Conservation (phyloP, 2,329 filamentous ascomycete genomes). For the Epichloe bromicola region DNA sequence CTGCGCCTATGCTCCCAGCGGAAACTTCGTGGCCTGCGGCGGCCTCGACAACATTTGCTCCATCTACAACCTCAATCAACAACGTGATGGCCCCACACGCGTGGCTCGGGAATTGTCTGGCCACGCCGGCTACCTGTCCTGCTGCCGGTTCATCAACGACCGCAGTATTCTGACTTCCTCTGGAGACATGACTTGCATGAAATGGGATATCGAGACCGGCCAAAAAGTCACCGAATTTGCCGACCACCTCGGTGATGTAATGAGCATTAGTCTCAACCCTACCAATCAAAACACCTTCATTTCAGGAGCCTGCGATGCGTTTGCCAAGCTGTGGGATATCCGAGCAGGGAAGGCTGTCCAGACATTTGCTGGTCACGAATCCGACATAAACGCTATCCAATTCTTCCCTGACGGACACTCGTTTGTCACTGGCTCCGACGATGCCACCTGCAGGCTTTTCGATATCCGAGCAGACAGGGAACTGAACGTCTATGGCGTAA, state of each 20-base stretch:
- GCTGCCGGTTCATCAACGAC: constrained; percentile 98
- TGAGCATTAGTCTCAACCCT: constrained; percentile 99
- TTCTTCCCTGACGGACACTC: constrained; percentile 99
- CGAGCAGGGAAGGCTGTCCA: constrained; percentile 96
- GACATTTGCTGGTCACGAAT: constrained; percentile 96
- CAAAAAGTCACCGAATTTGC: constrained; percentile 97
- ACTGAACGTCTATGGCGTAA: constrained; percentile 54
- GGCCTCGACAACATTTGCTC: constrained; percentile 99
- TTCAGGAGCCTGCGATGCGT: constrained; percentile 96
- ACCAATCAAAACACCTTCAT: constrained; percentile 99
- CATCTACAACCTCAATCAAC: constrained; percentile 95
- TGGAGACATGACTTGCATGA: constrained; percentile 99
- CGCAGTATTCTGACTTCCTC: constrained; percentile 95
- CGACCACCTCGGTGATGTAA: constrained; percentile 95
- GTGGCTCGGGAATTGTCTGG: constrained; percentile 92
- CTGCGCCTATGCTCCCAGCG: constrained; percentile 94
- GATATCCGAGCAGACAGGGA: constrained; percentile 91
- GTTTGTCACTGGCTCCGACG: constrained; percentile 94
- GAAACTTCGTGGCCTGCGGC: constrained; percentile 96
- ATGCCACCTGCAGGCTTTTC: constrained; percentile 92
- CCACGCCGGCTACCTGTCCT: constrained; percentile 93
- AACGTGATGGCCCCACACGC: constrained; percentile 88
- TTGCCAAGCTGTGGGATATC: constrained; percentile 98
- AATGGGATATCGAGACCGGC: constrained; percentile 98
- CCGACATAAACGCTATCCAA: constrained; percentile 98